Percentiles rank a stretch among this genome's conserved stretches.
phyloP scores from a whole-genome alignment of 805 yeast species.

The Kazachstania psychrophila region DNA sequence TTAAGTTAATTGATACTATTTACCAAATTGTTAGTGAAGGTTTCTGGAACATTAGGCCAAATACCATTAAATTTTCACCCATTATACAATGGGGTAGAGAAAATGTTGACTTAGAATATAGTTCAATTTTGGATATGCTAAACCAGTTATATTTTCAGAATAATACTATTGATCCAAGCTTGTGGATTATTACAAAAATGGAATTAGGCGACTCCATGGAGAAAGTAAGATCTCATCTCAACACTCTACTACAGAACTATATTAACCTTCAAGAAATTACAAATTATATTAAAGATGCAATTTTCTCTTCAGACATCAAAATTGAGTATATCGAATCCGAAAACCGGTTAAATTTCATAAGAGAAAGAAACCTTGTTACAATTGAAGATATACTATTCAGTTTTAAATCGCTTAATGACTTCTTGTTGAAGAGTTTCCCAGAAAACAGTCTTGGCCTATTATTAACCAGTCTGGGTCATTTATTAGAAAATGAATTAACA shows the following conservation, averaged over 20 bases:
- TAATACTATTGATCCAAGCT: slow-evolving; percentile 11
- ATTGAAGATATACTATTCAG: slow-evolving; percentile 6
- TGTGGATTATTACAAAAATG: slow-evolving; percentile 23
- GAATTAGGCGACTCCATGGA: slow-evolving; percentile 18
- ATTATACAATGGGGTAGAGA: slow-evolving; percentile 8
- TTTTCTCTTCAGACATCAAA: slow-evolving; percentile 10
- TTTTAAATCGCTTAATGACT: slow-evolving; percentile 7
- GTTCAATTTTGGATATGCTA: slow-evolving; percentile 11
- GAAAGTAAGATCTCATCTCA: slow-evolving; percentile 12
- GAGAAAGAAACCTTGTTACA: not conserved
- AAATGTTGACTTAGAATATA: slow-evolving; percentile 13
- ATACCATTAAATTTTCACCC: slow-evolving; percentile 10
- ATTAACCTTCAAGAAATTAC: slow-evolving; percentile 10
- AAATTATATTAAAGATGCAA: slow-evolving; percentile 9
- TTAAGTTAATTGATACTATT: slow-evolving; percentile 14
- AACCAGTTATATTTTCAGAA: slow-evolving; percentile 13
- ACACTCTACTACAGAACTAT: slow-evolving; percentile 10
- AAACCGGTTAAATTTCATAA: not conserved
- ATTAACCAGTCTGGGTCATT: slow-evolving; percentile 11
- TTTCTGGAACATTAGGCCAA: slow-evolving; percentile 19
- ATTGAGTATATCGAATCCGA: not conserved
- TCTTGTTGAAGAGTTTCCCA: slow-evolving; percentile 2
- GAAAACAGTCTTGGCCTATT: not conserved
- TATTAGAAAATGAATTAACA: slow-evolving; percentile 17
- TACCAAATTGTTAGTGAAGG: slow-evolving; percentile 10